These are phyloP conservation scores for Colletotrichum sp. DNA, from an alignment of 2,329 filamentous ascomycete species.

Conservation along the genomic window DNA sequence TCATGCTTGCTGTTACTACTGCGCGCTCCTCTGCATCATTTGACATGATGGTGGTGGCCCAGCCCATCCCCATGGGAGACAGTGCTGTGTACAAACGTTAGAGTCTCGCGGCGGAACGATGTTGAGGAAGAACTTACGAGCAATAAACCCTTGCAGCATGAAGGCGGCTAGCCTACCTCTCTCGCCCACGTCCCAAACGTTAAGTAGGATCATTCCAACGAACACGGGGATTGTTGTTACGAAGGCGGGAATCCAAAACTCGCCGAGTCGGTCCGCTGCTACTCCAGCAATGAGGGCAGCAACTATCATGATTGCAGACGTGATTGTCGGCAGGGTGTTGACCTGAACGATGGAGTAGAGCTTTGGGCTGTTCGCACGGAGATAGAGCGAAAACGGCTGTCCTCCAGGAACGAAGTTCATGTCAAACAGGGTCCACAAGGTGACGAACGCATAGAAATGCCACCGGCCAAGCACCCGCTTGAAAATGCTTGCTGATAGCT, in stretches of 20 bases:
- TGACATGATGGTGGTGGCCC: slow-evolving; percentile 39
- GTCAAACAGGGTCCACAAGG: slow-evolving; percentile 39
- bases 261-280: neutral
- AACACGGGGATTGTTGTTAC: neutral
- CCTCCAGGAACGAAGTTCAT: slow-evolving; percentile 36
- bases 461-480: slow-evolving; percentile 39
- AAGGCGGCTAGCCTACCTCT: neutral
- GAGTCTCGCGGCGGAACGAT: neutral
- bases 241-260: neutral
- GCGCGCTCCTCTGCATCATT: slow-evolving; percentile 43
- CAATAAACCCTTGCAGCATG: neutral
- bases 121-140: neutral
- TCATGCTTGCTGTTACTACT: slow-evolving; percentile 45
- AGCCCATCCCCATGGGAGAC: slow-evolving; percentile 32
- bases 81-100: neutral
- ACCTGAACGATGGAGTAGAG: neutral
- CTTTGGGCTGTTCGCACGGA: slow-evolving; percentile 33
- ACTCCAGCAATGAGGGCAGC: neutral
- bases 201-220: neutral
- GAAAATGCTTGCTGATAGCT: slow-evolving; percentile 37
- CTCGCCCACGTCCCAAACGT: neutral
- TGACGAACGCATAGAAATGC: slow-evolving; percentile 42
- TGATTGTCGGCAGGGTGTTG: neutral
- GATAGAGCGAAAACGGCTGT: slow-evolving; percentile 41
- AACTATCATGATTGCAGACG: neutral